A percentile compares a stretch with the other conserved stretches of the same genome.
Evolutionary conservation across 768 basidiomycete species (phyloP).

Genomic region (Trametes maxima): DNA sequence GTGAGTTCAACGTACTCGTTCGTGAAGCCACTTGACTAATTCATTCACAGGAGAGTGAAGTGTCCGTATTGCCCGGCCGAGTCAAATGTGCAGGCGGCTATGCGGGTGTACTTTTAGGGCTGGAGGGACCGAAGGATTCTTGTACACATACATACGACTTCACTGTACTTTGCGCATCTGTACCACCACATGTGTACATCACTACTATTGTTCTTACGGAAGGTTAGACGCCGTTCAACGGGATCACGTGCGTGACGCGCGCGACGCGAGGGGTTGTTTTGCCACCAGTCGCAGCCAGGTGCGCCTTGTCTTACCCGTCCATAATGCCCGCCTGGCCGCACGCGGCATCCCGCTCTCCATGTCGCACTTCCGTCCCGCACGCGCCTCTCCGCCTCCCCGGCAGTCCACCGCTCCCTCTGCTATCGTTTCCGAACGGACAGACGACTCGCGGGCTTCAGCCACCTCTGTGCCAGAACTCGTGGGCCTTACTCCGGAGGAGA

Average conservation of each 20-base stretch:
- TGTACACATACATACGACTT: background rate
- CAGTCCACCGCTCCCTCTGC: slow-evolving; percentile 9
- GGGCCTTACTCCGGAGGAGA: slow-evolving; percentile 45
- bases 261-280: slow-evolving; percentile 17
- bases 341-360: slow-evolving; percentile 23
- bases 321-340: slow-evolving; percentile 5
- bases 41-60: slow-evolving; percentile 73
- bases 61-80: slow-evolving; percentile 96
- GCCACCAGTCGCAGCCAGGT: slow-evolving; percentile 9
- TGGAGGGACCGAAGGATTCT: background rate
- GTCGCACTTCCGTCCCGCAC: slow-evolving; percentile 38
- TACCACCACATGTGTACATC: background rate
- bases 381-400: slow-evolving; percentile 37
- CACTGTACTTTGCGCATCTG: slow-evolving; percentile 1
- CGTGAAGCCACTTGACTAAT: background rate
- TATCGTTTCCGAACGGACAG: slow-evolving; percentile 14
- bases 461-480: slow-evolving; percentile 36
- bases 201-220: background rate
- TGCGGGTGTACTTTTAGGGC: slow-evolving; percentile 65
- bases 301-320: slow-evolving; percentile 3
- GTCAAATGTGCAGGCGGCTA: slow-evolving; percentile 54
- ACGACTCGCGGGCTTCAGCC: slow-evolving; percentile 29
- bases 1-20: slow-evolving; percentile 49
- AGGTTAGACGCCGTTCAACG: background rate
- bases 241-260: slow-evolving; percentile 23